Percentiles rank a stretch among this genome's conserved stretches.
Conservation (phyloP, 805 yeast genomes). For the Cyberlindnera saturnus region DNA sequence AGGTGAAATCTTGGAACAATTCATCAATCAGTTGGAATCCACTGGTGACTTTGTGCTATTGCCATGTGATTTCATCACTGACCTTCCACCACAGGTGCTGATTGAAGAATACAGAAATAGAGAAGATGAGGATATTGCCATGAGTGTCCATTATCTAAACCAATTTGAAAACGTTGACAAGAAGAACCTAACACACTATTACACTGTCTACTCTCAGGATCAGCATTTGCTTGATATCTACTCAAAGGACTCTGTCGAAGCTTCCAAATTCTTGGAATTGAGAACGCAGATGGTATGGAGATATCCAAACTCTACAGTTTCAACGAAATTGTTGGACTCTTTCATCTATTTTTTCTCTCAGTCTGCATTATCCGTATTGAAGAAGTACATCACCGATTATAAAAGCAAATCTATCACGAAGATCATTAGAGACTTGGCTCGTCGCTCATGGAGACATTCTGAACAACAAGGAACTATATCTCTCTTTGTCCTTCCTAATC, state of each 20-base stretch:
- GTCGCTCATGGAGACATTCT: constrained; percentile 88
- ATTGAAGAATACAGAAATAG: constrained; percentile 78
- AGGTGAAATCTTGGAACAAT: constrained; percentile 55
- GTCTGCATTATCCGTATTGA: constrained; percentile 46
- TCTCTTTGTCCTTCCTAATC: constrained; percentile 62
- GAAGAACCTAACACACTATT: constrained; percentile 61
- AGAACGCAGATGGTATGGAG: constrained; percentile 90
- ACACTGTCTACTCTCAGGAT: constrained; percentile 56
- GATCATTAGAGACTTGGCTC: constrained; percentile 77
- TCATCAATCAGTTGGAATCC: constrained; percentile 30
- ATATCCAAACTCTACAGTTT: constrained; percentile 70
- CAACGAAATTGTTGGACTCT: constrained; percentile 70
- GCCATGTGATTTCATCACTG: constrained; percentile 93
- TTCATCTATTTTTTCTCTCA: constrained; percentile 61
- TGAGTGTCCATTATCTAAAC: constrained; percentile 73
- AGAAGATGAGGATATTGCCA: constrained; percentile 60
- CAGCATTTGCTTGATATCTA: constrained; percentile 63
- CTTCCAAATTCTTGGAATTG: constrained; percentile 63
- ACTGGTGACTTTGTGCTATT: constrained; percentile 63
- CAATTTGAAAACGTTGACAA: constrained; percentile 72
- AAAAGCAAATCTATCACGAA: constrained; percentile 48
- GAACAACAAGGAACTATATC: constrained; percentile 53
- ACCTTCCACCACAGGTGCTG: constrained; percentile 83
- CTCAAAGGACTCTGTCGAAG: constrained; percentile 61
- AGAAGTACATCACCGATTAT: constrained; percentile 25